Conservation (phyloP, 2,329 filamentous ascomycete species). For the Exophiala sp. region DNA sequence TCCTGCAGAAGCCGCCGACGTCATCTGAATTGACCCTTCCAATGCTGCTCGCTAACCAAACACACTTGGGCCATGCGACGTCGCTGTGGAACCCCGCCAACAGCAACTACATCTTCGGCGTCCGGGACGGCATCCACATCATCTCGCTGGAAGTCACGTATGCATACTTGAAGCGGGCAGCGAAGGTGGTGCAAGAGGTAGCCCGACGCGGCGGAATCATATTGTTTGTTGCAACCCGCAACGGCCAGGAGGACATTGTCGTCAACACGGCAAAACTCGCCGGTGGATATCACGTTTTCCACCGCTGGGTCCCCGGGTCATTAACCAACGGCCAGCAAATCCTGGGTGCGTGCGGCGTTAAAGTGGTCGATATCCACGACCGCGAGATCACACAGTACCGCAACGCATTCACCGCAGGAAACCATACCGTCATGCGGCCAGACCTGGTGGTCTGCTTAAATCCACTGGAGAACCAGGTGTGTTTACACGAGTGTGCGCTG, state of each 20-base stretch:
- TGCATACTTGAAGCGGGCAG: conserved; percentile 82
- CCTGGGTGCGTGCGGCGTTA: conserved; percentile 61
- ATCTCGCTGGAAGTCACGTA: conserved; percentile 87
- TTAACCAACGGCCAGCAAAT: conserved; percentile 93
- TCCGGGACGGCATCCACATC: conserved; percentile 82
- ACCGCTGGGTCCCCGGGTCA: conserved; percentile 83
- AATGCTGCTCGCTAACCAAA: conserved; percentile 78
- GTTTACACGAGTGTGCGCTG: conserved; percentile 84
- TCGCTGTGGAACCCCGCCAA: conserved; percentile 93
- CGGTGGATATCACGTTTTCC: conserved; percentile 79
- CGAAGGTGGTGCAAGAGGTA: conserved; percentile 85
- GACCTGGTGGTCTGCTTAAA: conserved; percentile 92
- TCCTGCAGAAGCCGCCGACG: conserved; percentile 62
- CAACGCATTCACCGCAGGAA: conserved; percentile 49
- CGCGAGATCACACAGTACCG: conserved; percentile 58
- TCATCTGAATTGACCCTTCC: conserved; percentile 82
- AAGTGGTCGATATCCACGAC: conserved; percentile 74
- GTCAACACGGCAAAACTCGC: conserved; percentile 74
- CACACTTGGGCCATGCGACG: conserved; percentile 83
- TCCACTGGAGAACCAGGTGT: conserved; percentile 81
- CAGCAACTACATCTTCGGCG: conserved; percentile 86
- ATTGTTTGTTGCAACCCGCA: conserved; percentile 81
- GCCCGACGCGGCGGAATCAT: conserved; percentile 75
- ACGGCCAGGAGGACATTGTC: conserved; percentile 73
- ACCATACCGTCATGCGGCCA: conserved; percentile 65